Evolutionary conservation across 768 basidiomycete genomes (phyloP), one percentile per base, ranked within the genome.

Genomic region (Pulveroboletus sp.): DNA sequence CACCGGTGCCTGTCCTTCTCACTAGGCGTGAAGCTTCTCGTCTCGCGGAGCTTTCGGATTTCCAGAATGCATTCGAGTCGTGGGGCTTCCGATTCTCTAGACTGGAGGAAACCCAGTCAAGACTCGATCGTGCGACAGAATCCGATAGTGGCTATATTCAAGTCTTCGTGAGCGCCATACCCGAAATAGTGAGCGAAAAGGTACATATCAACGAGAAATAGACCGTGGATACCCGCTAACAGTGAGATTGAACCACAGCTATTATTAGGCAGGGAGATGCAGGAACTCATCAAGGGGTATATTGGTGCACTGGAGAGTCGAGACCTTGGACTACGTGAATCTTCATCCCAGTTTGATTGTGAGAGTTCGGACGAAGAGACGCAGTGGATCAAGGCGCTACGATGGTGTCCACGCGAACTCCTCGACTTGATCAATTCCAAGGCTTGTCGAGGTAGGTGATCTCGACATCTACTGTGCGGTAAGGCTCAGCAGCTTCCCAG

Each of bases 371-470:
- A 61, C 16, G 58, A 61, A 32, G 69, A 62, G 44, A 58, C 55
- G 3, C 56, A 49, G 22, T 91, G 91, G 92, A 68, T 87, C 60
- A 80, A 77, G 61, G 83, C 82, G 38, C 65, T 94, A 34, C 80
- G 89, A 22, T 83, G 80, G 76, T 93, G 89, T 65, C 96, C 96
- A n/a, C 76, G 74, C 43, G 82, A 79, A 46, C 73, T 98, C 44
- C 67, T 93, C 13, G 89, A 93, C 30, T 69, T 99, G 54, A 75
- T 92, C 58, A 94, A 97, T 67, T 96, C 93, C 10, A 94, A 92
- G 70, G 96, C 96, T 20, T 99, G 96, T 63, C 76, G 96, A 72
- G 94, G 95, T 86, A 63, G 56, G 77, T 64, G 40, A 45, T 27
- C 41, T 34, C 26, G 17, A n/a, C 20, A n/a, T 34, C 47, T 11